Evolutionary conservation across 2,329 filamentous ascomycete species (phyloP).

Genomic region (Dryadomyces quercivorus): DNA sequence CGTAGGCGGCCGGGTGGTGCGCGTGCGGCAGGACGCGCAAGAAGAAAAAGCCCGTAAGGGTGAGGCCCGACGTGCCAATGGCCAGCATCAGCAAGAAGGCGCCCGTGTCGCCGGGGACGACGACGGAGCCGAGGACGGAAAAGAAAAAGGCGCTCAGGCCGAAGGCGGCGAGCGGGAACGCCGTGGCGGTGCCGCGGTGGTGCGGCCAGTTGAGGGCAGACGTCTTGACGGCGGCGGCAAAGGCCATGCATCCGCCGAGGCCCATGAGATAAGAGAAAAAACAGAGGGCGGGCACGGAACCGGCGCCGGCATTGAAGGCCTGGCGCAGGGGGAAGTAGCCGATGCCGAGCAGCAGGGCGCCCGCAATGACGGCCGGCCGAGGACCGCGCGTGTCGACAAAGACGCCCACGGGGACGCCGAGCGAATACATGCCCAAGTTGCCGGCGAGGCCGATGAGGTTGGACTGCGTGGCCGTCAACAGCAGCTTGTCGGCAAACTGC

Average conservation of each 20-base stretch:
- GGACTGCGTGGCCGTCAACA: constrained; percentile 80
- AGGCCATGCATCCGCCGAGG: constrained; percentile 82
- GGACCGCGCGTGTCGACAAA: constrained; percentile 77
- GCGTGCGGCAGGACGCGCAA: constrained; percentile 57
- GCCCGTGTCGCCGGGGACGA: constrained; percentile 75
- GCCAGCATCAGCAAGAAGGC: constrained; percentile 71
- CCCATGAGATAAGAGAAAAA: constrained; percentile 80
- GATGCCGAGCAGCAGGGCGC: constrained; percentile 56
- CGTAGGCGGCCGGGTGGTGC: constrained; percentile 36
- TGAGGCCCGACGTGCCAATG: constrained; percentile 64
- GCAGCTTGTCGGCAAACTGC: constrained; percentile 78
- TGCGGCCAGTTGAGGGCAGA: constrained; percentile 86
- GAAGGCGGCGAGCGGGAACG: constrained; percentile 85
- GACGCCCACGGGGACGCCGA: constrained; percentile 80
- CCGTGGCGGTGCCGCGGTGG: constrained; percentile 85
- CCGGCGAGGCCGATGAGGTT: constrained; percentile 80
- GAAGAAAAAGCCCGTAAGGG: constrained; percentile 72
- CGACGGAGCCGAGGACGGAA: constrained; percentile 61
- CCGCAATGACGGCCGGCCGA: constrained; percentile 63
- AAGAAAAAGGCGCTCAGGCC: constrained; percentile 96
- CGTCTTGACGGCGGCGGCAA: constrained; percentile 73
- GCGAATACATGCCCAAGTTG: constrained; percentile 89
- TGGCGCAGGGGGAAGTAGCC: constrained; percentile 80
- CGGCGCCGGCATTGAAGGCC: constrained; percentile 60
- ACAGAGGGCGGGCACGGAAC: constrained; percentile 52